Conservation (phyloP, 2,329 filamentous ascomycete species). For the Zymoseptoria passerinii region DNA sequence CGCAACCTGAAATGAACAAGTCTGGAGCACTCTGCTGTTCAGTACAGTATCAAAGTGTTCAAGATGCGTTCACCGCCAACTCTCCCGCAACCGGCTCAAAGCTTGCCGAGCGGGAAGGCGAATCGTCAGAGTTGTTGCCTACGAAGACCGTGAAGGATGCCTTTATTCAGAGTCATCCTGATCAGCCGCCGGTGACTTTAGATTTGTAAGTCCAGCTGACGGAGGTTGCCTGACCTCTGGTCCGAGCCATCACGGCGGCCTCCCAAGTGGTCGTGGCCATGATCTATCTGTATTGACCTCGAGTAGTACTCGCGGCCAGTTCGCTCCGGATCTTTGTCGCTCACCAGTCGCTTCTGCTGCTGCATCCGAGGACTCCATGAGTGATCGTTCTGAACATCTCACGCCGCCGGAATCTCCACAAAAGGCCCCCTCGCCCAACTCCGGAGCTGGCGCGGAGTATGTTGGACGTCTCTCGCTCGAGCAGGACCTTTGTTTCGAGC, state of each 20-base stretch:
- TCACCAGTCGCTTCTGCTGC: conserved; percentile 1
- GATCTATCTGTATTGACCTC: not conserved
- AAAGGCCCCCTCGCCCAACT: conserved; percentile 1
- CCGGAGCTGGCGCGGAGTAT: not conserved
- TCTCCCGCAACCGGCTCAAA: not conserved
- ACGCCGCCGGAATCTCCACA: conserved; percentile 12
- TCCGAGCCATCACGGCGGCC: not conserved
- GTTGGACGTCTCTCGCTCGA: conserved; percentile 11
- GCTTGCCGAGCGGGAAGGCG: not conserved
- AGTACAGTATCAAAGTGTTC: not conserved
- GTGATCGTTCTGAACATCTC: conserved; percentile 3
- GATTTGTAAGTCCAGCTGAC: not conserved
- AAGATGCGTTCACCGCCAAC: not conserved
- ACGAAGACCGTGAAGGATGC: not conserved
- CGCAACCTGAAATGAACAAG: not conserved
- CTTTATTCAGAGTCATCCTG: not conserved
- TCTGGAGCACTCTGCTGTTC: not conserved
- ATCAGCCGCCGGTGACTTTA: not conserved
- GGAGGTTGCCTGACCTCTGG: not conserved
- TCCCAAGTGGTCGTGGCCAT: not conserved
- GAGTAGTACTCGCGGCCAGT: not conserved
- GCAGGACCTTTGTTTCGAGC: not conserved
- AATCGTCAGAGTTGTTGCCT: not conserved
- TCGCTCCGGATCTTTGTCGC: not conserved
- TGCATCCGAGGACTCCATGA: conserved; percentile 12